A percentile compares a stretch with the other conserved stretches of the same genome.
Evolutionary conservation across 768 basidiomycete species (phyloP).

Genomic region (Leccinellum rugosiceps): DNA sequence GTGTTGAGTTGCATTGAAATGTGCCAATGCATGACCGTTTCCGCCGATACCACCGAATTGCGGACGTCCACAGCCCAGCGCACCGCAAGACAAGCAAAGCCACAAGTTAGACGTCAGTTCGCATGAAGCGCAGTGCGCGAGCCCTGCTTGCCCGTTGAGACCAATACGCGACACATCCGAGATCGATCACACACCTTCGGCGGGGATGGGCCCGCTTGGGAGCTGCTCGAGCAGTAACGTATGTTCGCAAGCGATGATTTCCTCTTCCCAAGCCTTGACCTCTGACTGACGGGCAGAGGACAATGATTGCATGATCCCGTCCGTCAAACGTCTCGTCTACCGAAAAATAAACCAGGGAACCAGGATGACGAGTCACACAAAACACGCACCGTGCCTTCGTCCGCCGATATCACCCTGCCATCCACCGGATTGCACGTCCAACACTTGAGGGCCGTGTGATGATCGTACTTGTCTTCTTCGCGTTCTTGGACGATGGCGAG

Average conservation of each 20-base stretch:
- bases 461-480: constrained; percentile 87
- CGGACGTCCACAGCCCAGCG: constrained; percentile 83
- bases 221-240: constrained; percentile 53
- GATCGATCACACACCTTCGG: constrained; percentile 20
- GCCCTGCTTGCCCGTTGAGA: constrained; percentile 41
- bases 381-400: constrained; percentile 34
- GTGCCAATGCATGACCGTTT: constrained; percentile 84
- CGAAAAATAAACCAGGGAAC: not conserved
- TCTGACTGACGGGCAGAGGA: constrained; percentile 92
- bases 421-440: constrained; percentile 64
- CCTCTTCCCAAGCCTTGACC: constrained; percentile 98
- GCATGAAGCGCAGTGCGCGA: constrained; percentile 80
- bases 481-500: constrained; percentile 83
- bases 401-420: constrained; percentile 43
- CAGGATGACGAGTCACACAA: not conserved
- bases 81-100: constrained; percentile 92
- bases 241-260: constrained; percentile 85
- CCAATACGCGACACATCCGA: not conserved
- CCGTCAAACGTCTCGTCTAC: constrained; percentile 55
- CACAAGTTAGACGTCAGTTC: constrained; percentile 90
- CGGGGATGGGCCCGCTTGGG: constrained; percentile 19
- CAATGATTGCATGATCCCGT: constrained; percentile 73
- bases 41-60: constrained; percentile 82
- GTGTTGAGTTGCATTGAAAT: constrained; percentile 72
- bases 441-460: constrained; percentile 61